phyloP scores from a whole-genome alignment of 164 flowering plant species.

The Taxillus chinensis region DNA sequence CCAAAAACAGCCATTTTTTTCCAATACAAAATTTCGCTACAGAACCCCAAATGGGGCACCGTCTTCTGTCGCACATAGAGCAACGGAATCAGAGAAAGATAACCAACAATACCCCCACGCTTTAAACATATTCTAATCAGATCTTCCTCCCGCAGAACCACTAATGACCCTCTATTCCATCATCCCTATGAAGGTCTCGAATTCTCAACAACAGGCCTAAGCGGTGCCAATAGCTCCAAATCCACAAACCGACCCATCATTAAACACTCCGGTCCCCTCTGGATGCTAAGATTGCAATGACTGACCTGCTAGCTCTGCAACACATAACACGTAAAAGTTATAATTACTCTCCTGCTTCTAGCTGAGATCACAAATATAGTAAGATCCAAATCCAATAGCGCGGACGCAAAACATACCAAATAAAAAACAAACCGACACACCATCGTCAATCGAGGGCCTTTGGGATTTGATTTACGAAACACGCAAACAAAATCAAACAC shows the following conservation, averaged over 20 bases:
- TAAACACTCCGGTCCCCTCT: conserved; percentile 6
- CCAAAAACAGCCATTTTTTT: conserved; percentile 54
- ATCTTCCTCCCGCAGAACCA: neutral
- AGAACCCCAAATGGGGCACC: conserved; percentile 4
- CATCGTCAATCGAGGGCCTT: too few species aligned
- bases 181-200: conserved; percentile 1
- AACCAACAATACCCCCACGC: too few species aligned
- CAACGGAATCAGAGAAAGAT: too few species aligned
- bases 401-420: too few species aligned
- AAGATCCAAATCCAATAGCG: too few species aligned
- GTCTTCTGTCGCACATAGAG: conserved; percentile 7
- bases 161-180: neutral
- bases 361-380: too few species aligned
- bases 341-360: too few species aligned
- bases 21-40: neutral
- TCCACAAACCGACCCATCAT: neutral
- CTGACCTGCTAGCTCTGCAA: too few species aligned
- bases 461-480: too few species aligned
- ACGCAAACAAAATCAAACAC: too few species aligned
- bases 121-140: neutral
- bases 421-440: too few species aligned
- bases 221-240: neutral
- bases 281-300: neutral
- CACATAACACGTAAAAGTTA: too few species aligned
- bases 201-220: neutral